Evolutionary conservation across 2,329 filamentous ascomycete species (phyloP).

Genomic region (Aspergillus melleus): DNA sequence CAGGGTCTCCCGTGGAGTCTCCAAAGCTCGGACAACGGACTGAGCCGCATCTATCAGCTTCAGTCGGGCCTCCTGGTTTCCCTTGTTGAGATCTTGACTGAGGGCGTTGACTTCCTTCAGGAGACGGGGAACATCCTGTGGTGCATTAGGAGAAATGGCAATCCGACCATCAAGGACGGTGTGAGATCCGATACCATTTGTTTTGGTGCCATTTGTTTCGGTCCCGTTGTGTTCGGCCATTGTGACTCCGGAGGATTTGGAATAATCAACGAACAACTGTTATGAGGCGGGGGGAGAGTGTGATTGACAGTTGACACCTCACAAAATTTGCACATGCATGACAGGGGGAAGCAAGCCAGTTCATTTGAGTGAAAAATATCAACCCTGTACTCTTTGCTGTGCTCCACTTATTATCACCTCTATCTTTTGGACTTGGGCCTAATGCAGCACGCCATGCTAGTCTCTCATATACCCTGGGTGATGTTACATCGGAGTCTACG

Average conservation of each 20-base stretch:
- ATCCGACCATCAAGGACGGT: neutral
- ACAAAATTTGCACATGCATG: neutral
- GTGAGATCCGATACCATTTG: neutral
- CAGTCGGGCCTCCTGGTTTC: conserved; percentile 17
- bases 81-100: conserved; percentile 13
- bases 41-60: conserved; percentile 27
- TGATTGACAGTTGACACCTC: neutral
- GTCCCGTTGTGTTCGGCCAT: conserved; percentile 1
- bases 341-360: neutral
- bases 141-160: conserved; percentile 13
- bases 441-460: neutral
- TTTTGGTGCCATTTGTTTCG: neutral
- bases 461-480: neutral
- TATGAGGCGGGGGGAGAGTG: neutral
- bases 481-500: neutral
- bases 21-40: conserved; percentile 26
- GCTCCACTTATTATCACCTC: neutral
- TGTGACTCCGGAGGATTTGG: neutral
- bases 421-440: neutral
- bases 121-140: conserved; percentile 19
- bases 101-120: conserved; percentile 17
- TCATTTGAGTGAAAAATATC: neutral
- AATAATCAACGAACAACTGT: neutral
- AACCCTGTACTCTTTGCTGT: neutral
- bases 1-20: conserved; percentile 32